Conservation (phyloP, 2,329 filamentous ascomycete genomes). For the Arachnomyces sp. region DNA sequence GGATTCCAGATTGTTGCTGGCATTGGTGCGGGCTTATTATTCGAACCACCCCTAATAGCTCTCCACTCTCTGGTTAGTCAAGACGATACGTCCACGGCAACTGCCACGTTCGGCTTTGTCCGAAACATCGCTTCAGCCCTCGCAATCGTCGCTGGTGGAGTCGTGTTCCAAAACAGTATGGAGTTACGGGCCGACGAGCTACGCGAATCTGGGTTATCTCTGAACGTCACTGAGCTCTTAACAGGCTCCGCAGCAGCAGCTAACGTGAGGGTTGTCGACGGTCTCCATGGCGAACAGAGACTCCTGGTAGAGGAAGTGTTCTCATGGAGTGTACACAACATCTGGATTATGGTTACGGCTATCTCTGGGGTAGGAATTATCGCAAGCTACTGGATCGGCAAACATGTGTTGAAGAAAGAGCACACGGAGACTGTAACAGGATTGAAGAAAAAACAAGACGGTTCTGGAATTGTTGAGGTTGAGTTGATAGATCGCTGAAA, state of each 20-base stretch:
- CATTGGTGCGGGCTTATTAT: constrained; percentile 45
- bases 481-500: too few species aligned
- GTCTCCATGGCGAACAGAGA: constrained; percentile 33
- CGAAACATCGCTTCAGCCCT: constrained; percentile 62
- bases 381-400: constrained; percentile 32
- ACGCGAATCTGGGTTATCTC: constrained; percentile 15
- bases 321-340: constrained; percentile 42
- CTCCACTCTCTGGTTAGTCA: constrained; percentile 47
- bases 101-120: constrained; percentile 47
- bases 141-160: constrained; percentile 64
- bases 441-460: too few species aligned
- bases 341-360: constrained; percentile 43
- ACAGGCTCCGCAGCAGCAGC: constrained; percentile 40
- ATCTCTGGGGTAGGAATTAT: constrained; percentile 30
- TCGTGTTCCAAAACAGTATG: constrained; percentile 72
- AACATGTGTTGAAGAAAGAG: constrained; percentile 30
- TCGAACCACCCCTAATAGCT: constrained; percentile 50
- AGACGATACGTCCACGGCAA: constrained; percentile 44
- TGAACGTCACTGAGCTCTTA: constrained; percentile 28
- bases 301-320: constrained; percentile 39
- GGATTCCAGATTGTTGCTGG: constrained; percentile 46
- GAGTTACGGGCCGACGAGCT: constrained; percentile 41
- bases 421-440: constrained; percentile 38
- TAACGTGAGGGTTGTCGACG: constrained; percentile 37
- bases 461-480: too few species aligned